Base-by-base conservation (phyloP, 768 basidiomycete genomes). In the Kwoniella mangroviensis region DNA sequence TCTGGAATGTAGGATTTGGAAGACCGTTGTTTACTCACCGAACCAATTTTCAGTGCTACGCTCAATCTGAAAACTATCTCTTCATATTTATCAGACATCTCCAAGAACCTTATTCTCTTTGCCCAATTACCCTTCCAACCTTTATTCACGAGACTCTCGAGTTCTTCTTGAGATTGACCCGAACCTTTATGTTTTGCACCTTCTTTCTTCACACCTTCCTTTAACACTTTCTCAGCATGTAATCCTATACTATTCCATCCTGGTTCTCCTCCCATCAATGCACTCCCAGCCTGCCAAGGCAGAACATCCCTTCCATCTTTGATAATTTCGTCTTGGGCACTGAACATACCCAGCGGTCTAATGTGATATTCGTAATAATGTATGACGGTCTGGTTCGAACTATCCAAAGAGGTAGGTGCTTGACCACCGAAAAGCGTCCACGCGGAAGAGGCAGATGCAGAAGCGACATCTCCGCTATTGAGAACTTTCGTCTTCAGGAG, bases 301-400 rank as follows among this genome's bases (percentile, higher is more conserved):
- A 78, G 56, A 1, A 80, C 40, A 40, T 80, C 72, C 42, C 68
- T 71, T 2, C 56, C 51, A 43, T 75, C 69, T 41, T 69, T 58
- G n/a, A 76, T 52, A 10, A 77, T 58, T 21, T 74, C 69, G 42
- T 73, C 68, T 4, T 69, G 55, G 0, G 53, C 24, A 40, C 53
- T 68, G 64, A 80, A 78, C 68, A 74, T 72, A 0, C 79, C 79
- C 4, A 80, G 65, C 2, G 79, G 76, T 41, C 79, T 69, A 15
- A 80, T 59, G n/a, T 76, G 71, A 53, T 80, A 78, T 41, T 74
- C 69, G 63, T 56, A 67, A 17, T 43, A 65, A 5, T 72, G 62
- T 9, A 65, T 58, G 12, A 59, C n/a, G 12, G 55, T 63, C 58
- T 42, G 60, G 24, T 61, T 22, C 22, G 34, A 19, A 4, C 1